Evolutionary conservation across 768 basidiomycete species (phyloP).

Genomic region (Calocybe cyanea): DNA sequence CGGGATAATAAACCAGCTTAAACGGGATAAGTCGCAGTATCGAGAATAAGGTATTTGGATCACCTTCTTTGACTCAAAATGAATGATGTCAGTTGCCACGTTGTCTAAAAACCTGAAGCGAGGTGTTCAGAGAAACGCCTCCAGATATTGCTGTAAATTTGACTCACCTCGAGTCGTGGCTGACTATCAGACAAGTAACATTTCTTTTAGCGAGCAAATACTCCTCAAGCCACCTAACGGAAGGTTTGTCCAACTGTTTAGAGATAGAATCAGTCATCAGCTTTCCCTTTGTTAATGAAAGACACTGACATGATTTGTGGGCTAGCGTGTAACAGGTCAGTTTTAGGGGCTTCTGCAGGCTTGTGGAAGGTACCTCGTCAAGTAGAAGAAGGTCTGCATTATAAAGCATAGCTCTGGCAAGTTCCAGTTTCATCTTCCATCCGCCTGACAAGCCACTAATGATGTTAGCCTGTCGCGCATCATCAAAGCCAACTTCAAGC

Average conservation of each 20-base stretch:
- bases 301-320: conserved; percentile 81
- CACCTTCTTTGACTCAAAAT: conserved; percentile 93
- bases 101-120: conserved; percentile 80
- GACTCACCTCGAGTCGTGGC: conserved; percentile 90
- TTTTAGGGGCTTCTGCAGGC: not conserved
- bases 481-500: conserved; percentile 87
- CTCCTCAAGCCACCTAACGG: conserved; percentile 89
- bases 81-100: conserved; percentile 94
- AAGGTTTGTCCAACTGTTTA: conserved; percentile 68
- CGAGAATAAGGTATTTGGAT: not conserved
- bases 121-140: conserved; percentile 8
- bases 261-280: conserved; percentile 1
- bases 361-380: conserved; percentile 59
- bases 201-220: conserved; percentile 80
- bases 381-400: conserved; percentile 82
- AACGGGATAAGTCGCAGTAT: conserved; percentile 10
- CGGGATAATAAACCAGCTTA: conserved; percentile 89
- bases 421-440: conserved; percentile 99
- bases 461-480: conserved; percentile 73
- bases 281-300: not conserved
- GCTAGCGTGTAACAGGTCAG: conserved; percentile 36
- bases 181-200: conserved; percentile 89
- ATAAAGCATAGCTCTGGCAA: conserved; percentile 95
- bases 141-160: conserved; percentile 6
- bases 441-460: conserved; percentile 93